Percentiles rank a stretch among this genome's conserved stretches.
Evolutionary conservation across 257 asterid species (phyloP).

Genomic region (Scutellaria minor): DNA sequence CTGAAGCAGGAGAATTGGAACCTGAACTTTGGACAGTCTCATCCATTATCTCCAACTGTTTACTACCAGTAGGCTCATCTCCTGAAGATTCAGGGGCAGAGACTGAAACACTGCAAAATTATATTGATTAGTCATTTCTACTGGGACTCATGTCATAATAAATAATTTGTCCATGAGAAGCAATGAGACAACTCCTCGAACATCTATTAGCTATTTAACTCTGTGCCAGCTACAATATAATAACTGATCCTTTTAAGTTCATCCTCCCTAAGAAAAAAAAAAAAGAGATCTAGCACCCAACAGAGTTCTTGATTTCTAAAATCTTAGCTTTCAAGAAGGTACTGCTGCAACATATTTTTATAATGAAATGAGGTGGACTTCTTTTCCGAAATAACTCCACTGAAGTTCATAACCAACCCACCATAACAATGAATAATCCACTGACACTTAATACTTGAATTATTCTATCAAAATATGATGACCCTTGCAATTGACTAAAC

Average conservation of each 20-base stretch:
- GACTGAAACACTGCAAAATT: slow-evolving; percentile 55
- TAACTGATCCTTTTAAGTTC: slow-evolving; percentile 6
- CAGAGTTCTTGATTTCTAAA: not conserved
- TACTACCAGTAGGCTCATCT: slow-evolving; percentile 56
- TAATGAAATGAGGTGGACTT: not conserved
- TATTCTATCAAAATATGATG: not conserved
- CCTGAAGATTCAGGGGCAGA: slow-evolving; percentile 61
- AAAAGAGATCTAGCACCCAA: not conserved
- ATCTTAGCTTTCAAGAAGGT: slow-evolving; percentile 8
- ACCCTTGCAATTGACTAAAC: not conserved
- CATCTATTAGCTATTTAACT: slow-evolving; percentile 20
- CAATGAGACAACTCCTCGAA: slow-evolving; percentile 14
- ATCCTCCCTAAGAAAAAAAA: not conserved
- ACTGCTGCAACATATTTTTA: not conserved
- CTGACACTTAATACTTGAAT: not conserved
- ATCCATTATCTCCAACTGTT: slow-evolving; percentile 54
- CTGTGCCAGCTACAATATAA: not conserved
- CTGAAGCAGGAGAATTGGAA: slow-evolving; percentile 72
- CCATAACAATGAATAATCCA: slow-evolving; percentile 11
- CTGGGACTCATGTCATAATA: slow-evolving; percentile 2
- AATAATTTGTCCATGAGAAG: slow-evolving; percentile 13
- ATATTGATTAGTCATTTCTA: slow-evolving; percentile 38
- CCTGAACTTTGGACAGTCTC: slow-evolving; percentile 64
- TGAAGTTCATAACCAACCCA: not conserved
- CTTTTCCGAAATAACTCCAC: slow-evolving; percentile 3